A percentile compares a stretch with the other conserved stretches of the same genome.
phyloP scores from a whole-genome alignment of 1,139 yeast genomes.

The Lodderomyces pseudojiufengensis region DNA sequence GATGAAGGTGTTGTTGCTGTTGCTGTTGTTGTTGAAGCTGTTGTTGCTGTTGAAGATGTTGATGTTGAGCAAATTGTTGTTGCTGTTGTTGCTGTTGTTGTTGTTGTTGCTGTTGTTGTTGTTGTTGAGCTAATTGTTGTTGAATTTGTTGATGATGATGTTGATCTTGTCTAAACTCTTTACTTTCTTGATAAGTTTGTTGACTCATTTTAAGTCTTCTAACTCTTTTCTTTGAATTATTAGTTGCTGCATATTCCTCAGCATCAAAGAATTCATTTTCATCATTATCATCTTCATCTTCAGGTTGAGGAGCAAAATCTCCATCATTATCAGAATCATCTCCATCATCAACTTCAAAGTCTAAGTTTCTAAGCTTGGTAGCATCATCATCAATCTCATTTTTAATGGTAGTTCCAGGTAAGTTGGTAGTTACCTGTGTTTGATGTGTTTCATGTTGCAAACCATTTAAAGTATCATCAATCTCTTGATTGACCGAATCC shows the following conservation, averaged over 20 bases:
- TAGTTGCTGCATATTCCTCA: not conserved
- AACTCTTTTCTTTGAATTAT: not conserved
- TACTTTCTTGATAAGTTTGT: no score
- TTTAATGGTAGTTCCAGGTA: no score
- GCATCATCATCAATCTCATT: conserved; percentile 6
- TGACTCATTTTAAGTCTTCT: not conserved
- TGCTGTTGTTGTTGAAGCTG: not conserved
- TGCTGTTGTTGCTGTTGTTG: not conserved
- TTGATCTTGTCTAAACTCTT: no score
- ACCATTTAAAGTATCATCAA: conserved; percentile 5
- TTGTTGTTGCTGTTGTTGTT: no score
- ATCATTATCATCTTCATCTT: conserved; percentile 4
- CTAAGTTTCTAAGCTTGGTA: conserved; percentile 9
- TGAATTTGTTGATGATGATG: no score
- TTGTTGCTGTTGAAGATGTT: conserved; percentile 1
- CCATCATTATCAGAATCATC: conserved; percentile 8
- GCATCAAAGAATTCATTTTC: not conserved
- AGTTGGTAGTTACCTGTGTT: conserved; percentile 5
- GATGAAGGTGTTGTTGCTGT: not conserved
- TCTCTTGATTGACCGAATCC: conserved; percentile 4
- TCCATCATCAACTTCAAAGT: conserved; percentile 4
- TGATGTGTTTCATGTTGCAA: not conserved
- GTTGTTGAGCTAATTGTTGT: no score
- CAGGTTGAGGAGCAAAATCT: conserved; percentile 5
- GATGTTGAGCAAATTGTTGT: conserved; percentile 1